phyloP scores from a whole-genome alignment of 768 basidiomycete genomes.

The Chalciporus chontae region DNA sequence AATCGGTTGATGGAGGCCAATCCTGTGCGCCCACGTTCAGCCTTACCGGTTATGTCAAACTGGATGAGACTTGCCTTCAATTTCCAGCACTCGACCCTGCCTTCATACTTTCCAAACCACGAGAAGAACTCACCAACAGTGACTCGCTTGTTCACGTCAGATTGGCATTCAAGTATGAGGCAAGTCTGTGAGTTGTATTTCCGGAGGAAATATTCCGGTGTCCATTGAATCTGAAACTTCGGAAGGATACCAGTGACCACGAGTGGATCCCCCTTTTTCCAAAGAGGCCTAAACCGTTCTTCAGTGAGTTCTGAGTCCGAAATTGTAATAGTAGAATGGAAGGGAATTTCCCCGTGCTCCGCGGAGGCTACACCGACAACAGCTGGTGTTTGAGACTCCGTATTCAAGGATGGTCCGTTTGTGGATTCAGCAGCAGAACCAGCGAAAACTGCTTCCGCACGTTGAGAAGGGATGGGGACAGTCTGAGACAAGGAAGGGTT shows the following conservation, averaged over 20 bases:
- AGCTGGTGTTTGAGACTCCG: slow-evolving; percentile 5
- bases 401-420: slow-evolving; percentile 5
- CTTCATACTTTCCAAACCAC: slow-evolving; percentile 67
- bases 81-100: slow-evolving; percentile 60
- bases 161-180: slow-evolving; percentile 81
- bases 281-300: slow-evolving; percentile 61
- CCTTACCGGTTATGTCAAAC: not conserved
- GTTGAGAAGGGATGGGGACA: not conserved
- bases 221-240: slow-evolving; percentile 72
- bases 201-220: slow-evolving; percentile 74
- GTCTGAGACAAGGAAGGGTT: not conserved
- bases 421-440: slow-evolving; percentile 3
- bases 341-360: slow-evolving; percentile 38
- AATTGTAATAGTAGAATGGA: slow-evolving; percentile 45
- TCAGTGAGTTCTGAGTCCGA: slow-evolving; percentile 49
- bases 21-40: slow-evolving; percentile 48
- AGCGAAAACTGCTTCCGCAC: slow-evolving; percentile 9
- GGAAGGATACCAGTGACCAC: slow-evolving; percentile 65
- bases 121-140: slow-evolving; percentile 79
- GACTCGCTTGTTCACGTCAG: slow-evolving; percentile 55
- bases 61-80: slow-evolving; percentile 53
- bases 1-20: slow-evolving; percentile 89
- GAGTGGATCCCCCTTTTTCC: slow-evolving; percentile 73
- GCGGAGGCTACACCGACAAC: slow-evolving; percentile 2
- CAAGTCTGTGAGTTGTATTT: slow-evolving; percentile 62